Conservation (phyloP, 169 alveolate genomes). For the Plasmodium ovale region DNA sequence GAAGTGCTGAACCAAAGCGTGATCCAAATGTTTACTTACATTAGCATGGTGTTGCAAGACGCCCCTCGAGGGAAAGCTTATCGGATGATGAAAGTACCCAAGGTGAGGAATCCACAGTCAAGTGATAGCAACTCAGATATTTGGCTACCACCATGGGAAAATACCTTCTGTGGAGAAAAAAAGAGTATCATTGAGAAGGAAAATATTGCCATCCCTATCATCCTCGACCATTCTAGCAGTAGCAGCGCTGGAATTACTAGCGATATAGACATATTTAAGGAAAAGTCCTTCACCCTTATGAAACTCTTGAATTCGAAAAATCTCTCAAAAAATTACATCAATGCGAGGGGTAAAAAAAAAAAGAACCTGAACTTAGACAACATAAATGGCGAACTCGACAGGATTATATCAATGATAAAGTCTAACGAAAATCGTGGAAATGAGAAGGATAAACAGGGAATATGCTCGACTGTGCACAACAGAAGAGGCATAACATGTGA, state of each 20-base stretch:
- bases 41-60: neutral
- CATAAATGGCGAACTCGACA: neutral
- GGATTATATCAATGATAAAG: neutral
- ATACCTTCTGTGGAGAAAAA: too few species aligned
- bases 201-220: too few species aligned
- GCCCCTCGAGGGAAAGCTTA: neutral
- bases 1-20: neutral
- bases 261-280: slow-evolving; percentile 10
- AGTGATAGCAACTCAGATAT: too few species aligned
- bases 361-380: neutral
- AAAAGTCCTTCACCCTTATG: slow-evolving; percentile 5
- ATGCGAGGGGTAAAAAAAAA: slow-evolving; percentile 5
- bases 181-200: too few species aligned
- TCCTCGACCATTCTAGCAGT: too few species aligned
- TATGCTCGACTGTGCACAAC: neutral
- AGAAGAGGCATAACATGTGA: neutral
- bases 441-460: neutral
- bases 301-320: neutral
- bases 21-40: neutral
- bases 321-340: neutral
- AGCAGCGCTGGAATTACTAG: too few species aligned
- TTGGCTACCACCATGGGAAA: too few species aligned
- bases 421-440: neutral
- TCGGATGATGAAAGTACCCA: neutral
- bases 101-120: too few species aligned